phyloP scores from a whole-genome alignment of 305 asterid genomes.

The Fraxinus sp. region DNA sequence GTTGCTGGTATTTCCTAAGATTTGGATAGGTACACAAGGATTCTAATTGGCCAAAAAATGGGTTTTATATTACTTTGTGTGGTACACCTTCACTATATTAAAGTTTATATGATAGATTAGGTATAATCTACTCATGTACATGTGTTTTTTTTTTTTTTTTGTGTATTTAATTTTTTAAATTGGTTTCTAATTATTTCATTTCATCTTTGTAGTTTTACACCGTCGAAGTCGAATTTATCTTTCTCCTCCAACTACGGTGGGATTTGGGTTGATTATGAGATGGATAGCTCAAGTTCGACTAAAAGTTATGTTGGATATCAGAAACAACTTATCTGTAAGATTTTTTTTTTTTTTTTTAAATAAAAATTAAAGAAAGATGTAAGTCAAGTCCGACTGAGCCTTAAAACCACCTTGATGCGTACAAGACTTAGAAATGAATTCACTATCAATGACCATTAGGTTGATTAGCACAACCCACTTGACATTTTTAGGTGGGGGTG shows the following conservation, averaged over 20 bases:
- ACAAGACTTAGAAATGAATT: background rate
- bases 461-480: background rate
- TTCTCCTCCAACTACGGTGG: background rate
- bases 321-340: background rate
- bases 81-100: background rate
- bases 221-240: background rate
- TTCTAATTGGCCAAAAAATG: background rate
- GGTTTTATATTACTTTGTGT: background rate
- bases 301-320: background rate
- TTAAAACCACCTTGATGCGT: background rate
- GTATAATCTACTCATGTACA: background rate
- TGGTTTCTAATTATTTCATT: background rate
- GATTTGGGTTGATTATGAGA: background rate
- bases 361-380: background rate
- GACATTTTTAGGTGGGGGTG: background rate
- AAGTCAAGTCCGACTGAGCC: background rate
- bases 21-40: constrained; percentile 24
- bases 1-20: constrained; percentile 22
- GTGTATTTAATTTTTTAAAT: background rate
- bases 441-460: background rate
- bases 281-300: background rate
- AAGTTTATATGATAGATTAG: background rate
- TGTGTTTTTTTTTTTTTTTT: background rate
- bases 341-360: too few species aligned
- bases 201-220: background rate